Base-by-base conservation (phyloP, 2,329 filamentous ascomycete species). In the Paraphaeosphaeria minitans region DNA sequence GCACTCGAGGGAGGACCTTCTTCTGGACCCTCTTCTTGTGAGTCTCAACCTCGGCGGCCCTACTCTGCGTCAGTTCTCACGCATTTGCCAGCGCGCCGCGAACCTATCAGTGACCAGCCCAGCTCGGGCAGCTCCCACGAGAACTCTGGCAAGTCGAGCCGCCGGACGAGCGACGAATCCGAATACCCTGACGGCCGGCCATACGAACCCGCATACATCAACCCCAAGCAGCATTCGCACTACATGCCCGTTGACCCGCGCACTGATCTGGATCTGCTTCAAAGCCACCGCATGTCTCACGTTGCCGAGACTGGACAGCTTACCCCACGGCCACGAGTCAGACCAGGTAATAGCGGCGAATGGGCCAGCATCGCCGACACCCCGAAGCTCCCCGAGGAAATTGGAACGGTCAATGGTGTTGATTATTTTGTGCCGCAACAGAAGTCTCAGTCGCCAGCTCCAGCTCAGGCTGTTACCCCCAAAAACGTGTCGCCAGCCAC, bases 291-390 rank as follows among this genome's bases (percentile, higher is more conserved):
- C 33, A 69, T 80, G 55, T 82, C 81, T 6, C 81, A 82, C 61
- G 80, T 80, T 33, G 81, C 81, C 19, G 81, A 83, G 67, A 83
- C 79, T 37, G 81, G 81, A 16, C 81, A 82, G 61, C 73, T 83
- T 48, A 76, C 75, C 29, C 78, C 77, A 22, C 65, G 78, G 59
- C 71, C 75, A 39, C 76, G 77, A 19, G 43, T 53, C 56, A 72
- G 68, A 61, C 72, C 73, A 62, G 72, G 70, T 56, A 66, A 68
- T 56, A 77, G 74, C 56, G 73, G 70, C 59, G 76, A 78, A 55
- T 78, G 75, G 73, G 70, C 74, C 31, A 75, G 70, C 59, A 65
- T 71, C 21, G 68, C 68, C n/a, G 71, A 75, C 13, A 73, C 73
- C 50, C 56, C 71, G 27, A 69, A 67, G 51, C 66, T 61, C 16